Evolutionary conservation across 2,329 filamentous ascomycete genomes (phyloP), one percentile per base, ranked within the genome.

Genomic region (Lachnellula hyalina): DNA sequence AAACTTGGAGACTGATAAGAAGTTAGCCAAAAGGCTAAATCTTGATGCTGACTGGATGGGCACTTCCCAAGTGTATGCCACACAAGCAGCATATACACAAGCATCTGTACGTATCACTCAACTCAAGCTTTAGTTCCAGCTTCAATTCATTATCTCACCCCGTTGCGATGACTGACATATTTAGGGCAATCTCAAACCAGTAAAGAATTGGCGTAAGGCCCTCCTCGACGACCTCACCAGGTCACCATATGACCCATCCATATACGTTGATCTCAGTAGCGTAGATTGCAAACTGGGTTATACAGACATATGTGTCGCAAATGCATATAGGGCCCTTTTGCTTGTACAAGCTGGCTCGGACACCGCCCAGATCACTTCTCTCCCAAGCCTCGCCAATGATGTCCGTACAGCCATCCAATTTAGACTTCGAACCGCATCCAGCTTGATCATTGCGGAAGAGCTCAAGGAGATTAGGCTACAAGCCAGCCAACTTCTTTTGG

Each of bases 11-110:
- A 38, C n/a, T 8, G 36, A 25, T 25, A 25, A 15, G 38, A 15
- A 19, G 3, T 11, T 19, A 40, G 15, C 15, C 38, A 40, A 40
- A 11, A 32, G 28, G 9, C 28, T 32, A 9, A 42, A 35, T 35
- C 56, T 65, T 28, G 54, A 52, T n/a, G 36, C 49, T 15, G 61
- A 64, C 19, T 65, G 63, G 63, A 51, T 63, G 36, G 63, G 63
- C 1, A 64, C 63, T 4, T 58, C 57, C 19, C 55, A 57, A 3
- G 56, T 61, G 19, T 52, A 54, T 11, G 36, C 52, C 5, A 49
- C 53, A 0, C 21, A 17, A 4, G 36, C 48, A 3, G 41, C 61
- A 4, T 38, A 51, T 6, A 5, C 60, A 17, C 61, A 65, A 35
- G 23, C 28, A n/a, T 35, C 46, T 14, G 62, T 58, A 53, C 55